Percentiles rank a stretch among this genome's conserved stretches.
These are phyloP conservation scores for Entoloma clypeatum DNA, from an alignment of 1,284 basidiomycete genomes.

Conservation along the genomic window DNA sequence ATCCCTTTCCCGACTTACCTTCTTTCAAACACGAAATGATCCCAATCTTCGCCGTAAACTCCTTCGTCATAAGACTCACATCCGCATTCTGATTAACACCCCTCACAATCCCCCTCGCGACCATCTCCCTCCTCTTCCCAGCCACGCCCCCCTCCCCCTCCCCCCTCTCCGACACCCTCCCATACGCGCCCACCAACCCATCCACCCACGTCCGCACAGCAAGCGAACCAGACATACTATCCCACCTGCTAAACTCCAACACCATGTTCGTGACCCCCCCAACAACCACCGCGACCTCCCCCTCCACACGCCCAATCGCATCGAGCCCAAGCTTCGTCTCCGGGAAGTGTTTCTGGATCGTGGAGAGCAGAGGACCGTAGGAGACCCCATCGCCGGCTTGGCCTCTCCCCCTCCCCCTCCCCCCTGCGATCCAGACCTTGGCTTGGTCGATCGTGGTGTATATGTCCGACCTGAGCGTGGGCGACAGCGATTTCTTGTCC, in stretches of 20 bases:
- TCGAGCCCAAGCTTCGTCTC: constrained; percentile 40
- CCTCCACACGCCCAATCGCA: constrained; percentile 38
- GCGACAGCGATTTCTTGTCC: constrained; percentile 40
- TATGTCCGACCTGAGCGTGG: constrained; percentile 43
- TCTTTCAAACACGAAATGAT: constrained; percentile 48
- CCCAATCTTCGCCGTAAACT: constrained; percentile 47
- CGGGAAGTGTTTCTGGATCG: constrained; percentile 47
- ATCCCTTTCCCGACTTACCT: constrained; percentile 29
- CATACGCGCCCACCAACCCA: constrained; percentile 36
- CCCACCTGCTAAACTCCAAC: constrained; percentile 49
- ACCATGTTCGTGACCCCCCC: constrained; percentile 51
- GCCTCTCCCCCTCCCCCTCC: constrained; percentile 34
- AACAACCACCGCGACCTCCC: constrained; percentile 42
- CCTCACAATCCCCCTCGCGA: constrained; percentile 43
- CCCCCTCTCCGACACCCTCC: constrained; percentile 22
- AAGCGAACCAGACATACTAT: constrained; percentile 48
- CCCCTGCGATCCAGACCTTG: constrained; percentile 41
- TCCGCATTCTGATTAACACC: constrained; percentile 47
- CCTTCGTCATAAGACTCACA: constrained; percentile 43
- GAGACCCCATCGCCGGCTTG: constrained; percentile 49
- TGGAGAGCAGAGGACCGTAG: constrained; percentile 37
- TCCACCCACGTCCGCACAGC: constrained; percentile 53
- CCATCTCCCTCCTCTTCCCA: constrained; percentile 32
- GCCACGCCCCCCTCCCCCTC: constrained; percentile 32
- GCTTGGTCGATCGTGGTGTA: constrained; percentile 41